Conservation (phyloP, 306 rosid genomes). For the Glycine latifolia region DNA sequence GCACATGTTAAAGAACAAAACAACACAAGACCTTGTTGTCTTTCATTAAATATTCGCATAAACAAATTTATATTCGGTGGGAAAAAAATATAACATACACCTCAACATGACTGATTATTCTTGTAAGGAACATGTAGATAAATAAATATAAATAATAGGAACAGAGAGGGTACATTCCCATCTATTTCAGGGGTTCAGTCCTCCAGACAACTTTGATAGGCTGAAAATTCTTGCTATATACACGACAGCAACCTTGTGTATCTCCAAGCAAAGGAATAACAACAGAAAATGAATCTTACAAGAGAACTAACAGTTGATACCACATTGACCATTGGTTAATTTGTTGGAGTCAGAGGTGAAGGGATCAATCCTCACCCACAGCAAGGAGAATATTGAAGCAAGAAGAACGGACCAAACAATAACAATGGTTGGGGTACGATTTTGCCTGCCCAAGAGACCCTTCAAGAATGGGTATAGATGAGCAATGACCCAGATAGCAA, state of each 20-base stretch:
- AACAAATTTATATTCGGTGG: slow-evolving; percentile 43
- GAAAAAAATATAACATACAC: slow-evolving; percentile 44
- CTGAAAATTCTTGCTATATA: slow-evolving; percentile 56
- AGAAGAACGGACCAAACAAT: slow-evolving; percentile 92
- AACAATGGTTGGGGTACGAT: slow-evolving; percentile 91
- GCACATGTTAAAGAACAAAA: background rate
- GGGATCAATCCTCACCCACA: slow-evolving; percentile 95
- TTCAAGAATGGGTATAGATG: slow-evolving; percentile 94
- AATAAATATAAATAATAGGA: slow-evolving; percentile 45
- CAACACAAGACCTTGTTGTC: slow-evolving; percentile 15
- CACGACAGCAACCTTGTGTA: slow-evolving; percentile 44
- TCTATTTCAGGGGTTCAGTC: slow-evolving; percentile 23
- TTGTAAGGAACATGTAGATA: slow-evolving; percentile 17
- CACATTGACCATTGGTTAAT: slow-evolving; percentile 75
- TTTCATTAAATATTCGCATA: slow-evolving; percentile 40
- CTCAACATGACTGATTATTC: slow-evolving; percentile 25
- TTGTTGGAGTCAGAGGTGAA: slow-evolving; percentile 60
- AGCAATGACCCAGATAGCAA: slow-evolving; percentile 94
- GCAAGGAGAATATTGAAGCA: slow-evolving; percentile 89
- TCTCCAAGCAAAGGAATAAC: slow-evolving; percentile 35
- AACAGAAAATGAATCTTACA: slow-evolving; percentile 41
- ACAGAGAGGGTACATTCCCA: slow-evolving; percentile 26
- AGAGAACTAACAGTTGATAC: slow-evolving; percentile 70
- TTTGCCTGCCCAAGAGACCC: slow-evolving; percentile 90
- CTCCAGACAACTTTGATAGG: slow-evolving; percentile 42